Evolutionary conservation across 306 rosid species (phyloP).

Genomic region (Betula pendula): DNA sequence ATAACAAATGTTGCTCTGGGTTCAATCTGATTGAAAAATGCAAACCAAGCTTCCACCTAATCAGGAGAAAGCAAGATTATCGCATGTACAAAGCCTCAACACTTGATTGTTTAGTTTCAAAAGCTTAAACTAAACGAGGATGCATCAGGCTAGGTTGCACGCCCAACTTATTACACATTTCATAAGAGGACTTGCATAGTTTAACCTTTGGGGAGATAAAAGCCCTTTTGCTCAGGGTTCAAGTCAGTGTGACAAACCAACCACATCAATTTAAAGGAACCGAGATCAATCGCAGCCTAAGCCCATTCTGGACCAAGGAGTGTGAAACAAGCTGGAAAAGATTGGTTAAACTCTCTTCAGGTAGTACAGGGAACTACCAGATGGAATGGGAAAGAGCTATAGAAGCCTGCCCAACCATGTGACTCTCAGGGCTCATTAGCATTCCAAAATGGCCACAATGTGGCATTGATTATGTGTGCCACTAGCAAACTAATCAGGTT

Average conservation of each 20-base stretch:
- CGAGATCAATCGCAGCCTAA: background rate
- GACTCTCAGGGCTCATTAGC: background rate
- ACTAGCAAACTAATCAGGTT: background rate
- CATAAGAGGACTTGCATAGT: background rate
- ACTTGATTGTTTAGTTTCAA: background rate
- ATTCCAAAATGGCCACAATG: background rate
- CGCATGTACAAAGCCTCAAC: background rate
- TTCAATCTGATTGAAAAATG: background rate
- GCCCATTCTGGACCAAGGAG: background rate
- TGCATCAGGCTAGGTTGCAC: background rate
- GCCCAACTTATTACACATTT: background rate
- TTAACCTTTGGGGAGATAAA: background rate
- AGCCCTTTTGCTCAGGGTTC: background rate
- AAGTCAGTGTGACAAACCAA: background rate
- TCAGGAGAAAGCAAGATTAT: background rate
- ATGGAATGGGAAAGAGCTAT: background rate
- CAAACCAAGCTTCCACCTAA: background rate
- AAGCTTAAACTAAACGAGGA: background rate
- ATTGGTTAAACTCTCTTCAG: constrained; percentile 4
- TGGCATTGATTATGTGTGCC: background rate
- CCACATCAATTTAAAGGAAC: background rate
- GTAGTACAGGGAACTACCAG: background rate
- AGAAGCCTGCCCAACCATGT: background rate
- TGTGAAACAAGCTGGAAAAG: background rate
- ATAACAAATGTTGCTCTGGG: background rate